Conservation (phyloP, 164 flowering plant species). For the Taxillus chinensis region DNA sequence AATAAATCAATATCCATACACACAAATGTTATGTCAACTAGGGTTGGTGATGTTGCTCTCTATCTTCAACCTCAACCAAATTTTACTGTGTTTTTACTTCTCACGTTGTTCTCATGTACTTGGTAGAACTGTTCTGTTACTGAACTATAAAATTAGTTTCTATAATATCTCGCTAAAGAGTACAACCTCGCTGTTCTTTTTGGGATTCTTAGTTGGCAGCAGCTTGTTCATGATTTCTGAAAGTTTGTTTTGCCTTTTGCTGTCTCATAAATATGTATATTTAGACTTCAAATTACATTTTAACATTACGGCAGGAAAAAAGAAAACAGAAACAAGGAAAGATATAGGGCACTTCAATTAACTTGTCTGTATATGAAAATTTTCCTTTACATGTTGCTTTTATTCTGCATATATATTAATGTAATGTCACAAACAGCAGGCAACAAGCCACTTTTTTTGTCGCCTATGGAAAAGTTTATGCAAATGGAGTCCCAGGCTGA, state of each 20-base stretch:
- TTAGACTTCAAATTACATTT: no score
- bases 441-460: not conserved
- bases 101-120: not conserved
- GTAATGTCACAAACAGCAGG: slow-evolving; percentile 1
- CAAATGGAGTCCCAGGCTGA: not conserved
- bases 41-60: no score
- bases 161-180: no score
- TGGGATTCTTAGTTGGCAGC: no score
- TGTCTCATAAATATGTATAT: no score
- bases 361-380: not conserved
- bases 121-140: not conserved
- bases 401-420: not conserved
- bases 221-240: not conserved
- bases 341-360: not conserved
- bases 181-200: no score
- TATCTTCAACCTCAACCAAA: no score
- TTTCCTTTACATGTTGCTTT: not conserved
- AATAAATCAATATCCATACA: no score
- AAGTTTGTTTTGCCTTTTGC: no score
- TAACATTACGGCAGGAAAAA: not conserved
- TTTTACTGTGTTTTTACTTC: no score
- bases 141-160: not conserved
- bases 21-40: no score
- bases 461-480: slow-evolving; percentile 1
- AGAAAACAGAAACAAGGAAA: not conserved